Conservation (phyloP, 495 filamentous ascomycete species). For the Usnea hakonensis region DNA sequence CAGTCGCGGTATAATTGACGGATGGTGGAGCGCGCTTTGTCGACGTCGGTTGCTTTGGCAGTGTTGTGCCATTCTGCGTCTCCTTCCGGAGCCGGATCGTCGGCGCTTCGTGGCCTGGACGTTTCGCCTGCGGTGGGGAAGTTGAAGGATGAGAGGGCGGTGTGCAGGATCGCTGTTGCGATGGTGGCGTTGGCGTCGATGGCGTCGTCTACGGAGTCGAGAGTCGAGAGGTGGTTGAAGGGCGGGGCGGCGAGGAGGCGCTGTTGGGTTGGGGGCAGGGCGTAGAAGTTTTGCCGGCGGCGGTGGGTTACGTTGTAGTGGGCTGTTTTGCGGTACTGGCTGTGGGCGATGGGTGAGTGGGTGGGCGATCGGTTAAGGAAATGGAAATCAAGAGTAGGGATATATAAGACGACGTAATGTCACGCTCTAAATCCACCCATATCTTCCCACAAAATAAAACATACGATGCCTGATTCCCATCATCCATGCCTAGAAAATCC, state of each 20-base stretch:
- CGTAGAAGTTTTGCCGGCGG: slow-evolving; percentile 83
- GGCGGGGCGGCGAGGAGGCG: slow-evolving; percentile 68
- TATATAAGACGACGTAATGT: too few species aligned
- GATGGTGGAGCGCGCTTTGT: slow-evolving; percentile 85
- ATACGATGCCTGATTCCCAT: too few species aligned
- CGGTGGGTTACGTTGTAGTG: slow-evolving; percentile 85
- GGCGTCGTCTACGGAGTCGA: slow-evolving; percentile 73
- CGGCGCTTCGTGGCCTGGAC: neutral
- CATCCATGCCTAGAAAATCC: too few species aligned
- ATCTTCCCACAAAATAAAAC: too few species aligned
- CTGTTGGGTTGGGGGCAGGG: slow-evolving; percentile 76
- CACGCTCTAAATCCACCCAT: too few species aligned
- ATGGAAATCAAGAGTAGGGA: too few species aligned
- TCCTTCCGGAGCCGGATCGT: slow-evolving; percentile 14
- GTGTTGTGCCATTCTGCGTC: slow-evolving; percentile 53
- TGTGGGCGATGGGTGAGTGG: slow-evolving; percentile 27
- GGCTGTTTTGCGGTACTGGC: slow-evolving; percentile 74
- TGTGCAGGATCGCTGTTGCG: slow-evolving; percentile 62
- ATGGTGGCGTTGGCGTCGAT: slow-evolving; percentile 86
- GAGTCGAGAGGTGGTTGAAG: slow-evolving; percentile 70
- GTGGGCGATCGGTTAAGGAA: slow-evolving; percentile 2
- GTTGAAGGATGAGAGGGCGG: slow-evolving; percentile 59
- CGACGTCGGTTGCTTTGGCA: slow-evolving; percentile 63
- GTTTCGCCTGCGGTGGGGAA: slow-evolving; percentile 20
- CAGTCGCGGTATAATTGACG: slow-evolving; percentile 95